phyloP scores from a whole-genome alignment of 2,329 filamentous ascomycete species.

The Fusarium avenaceum region DNA sequence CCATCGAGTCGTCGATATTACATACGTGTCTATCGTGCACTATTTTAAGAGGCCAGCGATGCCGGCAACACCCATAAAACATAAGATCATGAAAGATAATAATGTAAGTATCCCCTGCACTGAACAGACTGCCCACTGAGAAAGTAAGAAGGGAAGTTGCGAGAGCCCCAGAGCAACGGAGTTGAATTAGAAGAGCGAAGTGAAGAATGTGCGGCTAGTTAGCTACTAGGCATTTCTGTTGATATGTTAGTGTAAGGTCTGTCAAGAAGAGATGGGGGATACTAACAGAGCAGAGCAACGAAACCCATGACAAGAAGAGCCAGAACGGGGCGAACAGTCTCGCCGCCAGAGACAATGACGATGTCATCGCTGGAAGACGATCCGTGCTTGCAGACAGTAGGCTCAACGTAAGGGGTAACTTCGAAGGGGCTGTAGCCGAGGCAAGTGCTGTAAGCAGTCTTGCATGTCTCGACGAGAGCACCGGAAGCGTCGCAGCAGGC shows the following conservation, averaged over 20 bases:
- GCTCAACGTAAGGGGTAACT: constrained; percentile 27
- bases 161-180: constrained; percentile 21
- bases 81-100: constrained; percentile 30
- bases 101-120: constrained; percentile 24
- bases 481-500: constrained; percentile 31
- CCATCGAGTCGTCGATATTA: constrained; percentile 39
- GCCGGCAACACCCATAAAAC: constrained; percentile 35
- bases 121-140: constrained; percentile 29
- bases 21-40: constrained; percentile 36
- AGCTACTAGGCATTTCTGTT: constrained; percentile 22
- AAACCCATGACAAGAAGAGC: constrained; percentile 33
- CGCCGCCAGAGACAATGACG: constrained; percentile 35
- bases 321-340: constrained; percentile 33
- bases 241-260: neutral
- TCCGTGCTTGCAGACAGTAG: constrained; percentile 37
- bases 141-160: constrained; percentile 25
- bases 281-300: constrained; percentile 40
- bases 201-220: constrained; percentile 9
- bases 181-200: constrained; percentile 26
- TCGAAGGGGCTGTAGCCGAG: constrained; percentile 37
- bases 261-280: fast-evolving
- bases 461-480: constrained; percentile 31
- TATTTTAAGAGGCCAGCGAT: constrained; percentile 18
- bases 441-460: constrained; percentile 31
- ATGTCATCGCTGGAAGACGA: constrained; percentile 23